These are phyloP conservation scores for Citrullus amarus DNA, from an alignment of 306 rosid species.

Conservation along the genomic window DNA sequence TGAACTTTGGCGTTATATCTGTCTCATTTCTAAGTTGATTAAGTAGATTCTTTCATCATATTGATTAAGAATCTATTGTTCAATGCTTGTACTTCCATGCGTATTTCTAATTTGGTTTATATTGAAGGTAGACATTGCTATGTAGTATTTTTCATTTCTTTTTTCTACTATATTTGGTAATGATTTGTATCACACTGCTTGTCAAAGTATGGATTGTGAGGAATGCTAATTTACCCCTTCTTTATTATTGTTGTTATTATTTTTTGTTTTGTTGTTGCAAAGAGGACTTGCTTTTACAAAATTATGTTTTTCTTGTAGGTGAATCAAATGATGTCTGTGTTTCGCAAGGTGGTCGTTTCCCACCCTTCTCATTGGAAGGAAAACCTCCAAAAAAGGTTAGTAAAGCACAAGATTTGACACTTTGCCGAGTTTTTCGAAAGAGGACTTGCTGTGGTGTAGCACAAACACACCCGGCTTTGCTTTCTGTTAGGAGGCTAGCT, in stretches of 20 bases:
- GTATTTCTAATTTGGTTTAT: not conserved
- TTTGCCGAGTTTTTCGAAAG: slow-evolving; percentile 75
- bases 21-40: not conserved
- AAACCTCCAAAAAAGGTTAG: slow-evolving; percentile 48
- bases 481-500: slow-evolving; percentile 66
- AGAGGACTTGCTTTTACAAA: not conserved
- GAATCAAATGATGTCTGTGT: slow-evolving; percentile 47
- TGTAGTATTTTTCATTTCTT: not conserved
- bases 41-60: not conserved
- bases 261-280: not conserved
- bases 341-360: slow-evolving; percentile 87
- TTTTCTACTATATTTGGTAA: not conserved
- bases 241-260: not conserved
- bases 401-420: slow-evolving; percentile 67
- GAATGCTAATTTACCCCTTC: not conserved
- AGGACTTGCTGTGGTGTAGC: slow-evolving; percentile 74
- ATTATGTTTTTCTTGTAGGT: slow-evolving; percentile 28
- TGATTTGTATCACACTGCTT: not conserved
- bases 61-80: not conserved
- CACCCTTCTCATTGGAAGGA: slow-evolving; percentile 63
- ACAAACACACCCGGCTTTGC: slow-evolving; percentile 73
- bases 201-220: not conserved
- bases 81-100: not conserved
- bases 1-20: not conserved
- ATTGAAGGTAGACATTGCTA: not conserved